Conservation (phyloP, 805 yeast genomes). For the Monosporozyma aerobia region DNA sequence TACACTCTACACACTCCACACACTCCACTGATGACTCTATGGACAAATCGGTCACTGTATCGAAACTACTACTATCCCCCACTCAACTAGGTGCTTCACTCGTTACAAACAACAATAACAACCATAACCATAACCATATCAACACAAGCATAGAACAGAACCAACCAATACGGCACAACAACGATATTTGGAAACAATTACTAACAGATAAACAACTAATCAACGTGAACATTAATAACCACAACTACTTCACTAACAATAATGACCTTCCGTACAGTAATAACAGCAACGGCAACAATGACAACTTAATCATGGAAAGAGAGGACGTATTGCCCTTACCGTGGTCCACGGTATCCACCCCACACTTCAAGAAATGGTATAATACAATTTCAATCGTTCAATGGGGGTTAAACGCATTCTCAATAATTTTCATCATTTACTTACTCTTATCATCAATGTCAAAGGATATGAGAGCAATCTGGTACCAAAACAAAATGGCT, state of each 20-base stretch:
- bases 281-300: not conserved
- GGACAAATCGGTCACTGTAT: not conserved
- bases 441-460: constrained; percentile 41
- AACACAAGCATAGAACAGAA: not conserved
- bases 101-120: not conserved
- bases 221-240: constrained; percentile 23
- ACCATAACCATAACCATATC: not conserved
- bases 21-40: not conserved
- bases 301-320: not conserved
- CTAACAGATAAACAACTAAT: constrained; percentile 15
- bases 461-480: constrained; percentile 43
- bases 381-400: constrained; percentile 55
- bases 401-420: constrained; percentile 40
- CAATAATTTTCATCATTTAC: constrained; percentile 37
- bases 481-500: constrained; percentile 38
- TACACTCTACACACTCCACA: too few species aligned
- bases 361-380: constrained; percentile 47
- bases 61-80: not conserved
- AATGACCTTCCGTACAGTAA: not conserved
- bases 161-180: not conserved
- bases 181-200: constrained; percentile 7
- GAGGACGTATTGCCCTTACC: constrained; percentile 41
- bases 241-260: constrained; percentile 15
- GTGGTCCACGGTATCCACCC: constrained; percentile 45
- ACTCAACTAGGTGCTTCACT: constrained; percentile 4